A percentile compares a stretch with the other conserved stretches of the same genome.
These are phyloP conservation scores for Dictyostelium purpureum DNA, from an alignment of 78 protist species.

Conservation along the genomic window DNA sequence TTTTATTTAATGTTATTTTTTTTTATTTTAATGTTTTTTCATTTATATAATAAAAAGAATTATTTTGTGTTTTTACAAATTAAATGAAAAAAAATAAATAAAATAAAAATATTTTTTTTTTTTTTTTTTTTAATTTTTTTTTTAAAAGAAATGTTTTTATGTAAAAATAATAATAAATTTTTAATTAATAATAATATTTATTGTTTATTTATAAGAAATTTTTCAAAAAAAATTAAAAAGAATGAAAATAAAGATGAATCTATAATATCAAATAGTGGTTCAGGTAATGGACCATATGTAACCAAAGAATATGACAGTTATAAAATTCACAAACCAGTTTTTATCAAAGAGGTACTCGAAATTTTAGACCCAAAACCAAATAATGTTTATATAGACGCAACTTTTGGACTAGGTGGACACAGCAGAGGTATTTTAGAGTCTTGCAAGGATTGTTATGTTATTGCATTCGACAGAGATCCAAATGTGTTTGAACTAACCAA, in stretches of 20 bases:
- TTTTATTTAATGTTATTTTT: no score
- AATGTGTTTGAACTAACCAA: conserved; percentile 48
- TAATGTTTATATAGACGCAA: conserved; percentile 11
- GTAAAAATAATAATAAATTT: neutral
- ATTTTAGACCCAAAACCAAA: conserved; percentile 9
- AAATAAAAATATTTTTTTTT: no score
- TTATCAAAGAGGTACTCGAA: conserved; percentile 28
- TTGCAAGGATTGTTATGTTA: conserved; percentile 33
- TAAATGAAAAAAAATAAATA: no score
- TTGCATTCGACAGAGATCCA: conserved; percentile 67
- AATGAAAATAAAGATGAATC: neutral
- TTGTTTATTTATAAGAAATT: neutral
- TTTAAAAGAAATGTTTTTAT: no score
- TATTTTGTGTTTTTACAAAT: no score
- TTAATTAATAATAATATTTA: no score
- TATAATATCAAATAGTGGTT: neutral
- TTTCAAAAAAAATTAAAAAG: neutral
- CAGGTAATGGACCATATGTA: neutral
- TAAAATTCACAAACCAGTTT: conserved; percentile 61
- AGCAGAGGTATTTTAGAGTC: conserved; percentile 9
- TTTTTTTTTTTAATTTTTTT: no score
- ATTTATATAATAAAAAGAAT: no score
- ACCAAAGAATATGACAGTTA: conserved; percentile 1
- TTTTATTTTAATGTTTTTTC: no score
- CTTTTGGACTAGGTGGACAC: conserved; percentile 76